These are phyloP conservation scores for Lyophyllum shimeji DNA, from an alignment of 768 basidiomycete species.

Conservation along the genomic window DNA sequence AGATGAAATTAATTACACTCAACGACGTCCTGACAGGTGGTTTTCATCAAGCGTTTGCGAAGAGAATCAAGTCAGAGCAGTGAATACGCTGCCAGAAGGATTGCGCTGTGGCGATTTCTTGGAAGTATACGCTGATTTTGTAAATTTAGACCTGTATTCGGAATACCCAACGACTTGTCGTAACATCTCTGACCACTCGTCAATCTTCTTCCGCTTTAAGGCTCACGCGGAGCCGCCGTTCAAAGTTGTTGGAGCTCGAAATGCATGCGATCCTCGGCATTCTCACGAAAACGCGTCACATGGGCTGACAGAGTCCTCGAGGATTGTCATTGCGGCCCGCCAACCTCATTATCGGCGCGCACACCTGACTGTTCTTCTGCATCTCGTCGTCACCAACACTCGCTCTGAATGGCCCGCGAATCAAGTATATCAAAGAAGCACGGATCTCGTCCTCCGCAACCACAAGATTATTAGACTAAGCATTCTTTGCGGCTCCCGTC, in stretches of 20 bases:
- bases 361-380: background rate
- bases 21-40: background rate
- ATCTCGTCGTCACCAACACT: background rate
- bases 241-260: background rate
- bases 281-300: background rate
- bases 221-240: background rate
- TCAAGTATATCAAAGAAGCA: background rate
- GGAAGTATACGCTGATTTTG: background rate
- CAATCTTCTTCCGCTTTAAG: background rate
- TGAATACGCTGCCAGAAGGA: background rate
- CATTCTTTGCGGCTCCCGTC: background rate
- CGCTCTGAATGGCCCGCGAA: background rate
- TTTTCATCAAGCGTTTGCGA: background rate
- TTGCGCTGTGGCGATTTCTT: background rate
- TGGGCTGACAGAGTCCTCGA: background rate
- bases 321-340: slow-evolving; percentile 1
- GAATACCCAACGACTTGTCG: background rate
- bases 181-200: background rate
- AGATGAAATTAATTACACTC: background rate
- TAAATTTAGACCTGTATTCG: background rate
- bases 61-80: slow-evolving; percentile 5
- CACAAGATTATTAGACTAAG: background rate
- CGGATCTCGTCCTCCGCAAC: background rate
- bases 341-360: background rate
- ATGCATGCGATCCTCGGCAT: background rate